A percentile compares a stretch with the other conserved stretches of the same genome.
Evolutionary conservation across 306 rosid species (phyloP).

Genomic region (Abrus pulchellus): DNA sequence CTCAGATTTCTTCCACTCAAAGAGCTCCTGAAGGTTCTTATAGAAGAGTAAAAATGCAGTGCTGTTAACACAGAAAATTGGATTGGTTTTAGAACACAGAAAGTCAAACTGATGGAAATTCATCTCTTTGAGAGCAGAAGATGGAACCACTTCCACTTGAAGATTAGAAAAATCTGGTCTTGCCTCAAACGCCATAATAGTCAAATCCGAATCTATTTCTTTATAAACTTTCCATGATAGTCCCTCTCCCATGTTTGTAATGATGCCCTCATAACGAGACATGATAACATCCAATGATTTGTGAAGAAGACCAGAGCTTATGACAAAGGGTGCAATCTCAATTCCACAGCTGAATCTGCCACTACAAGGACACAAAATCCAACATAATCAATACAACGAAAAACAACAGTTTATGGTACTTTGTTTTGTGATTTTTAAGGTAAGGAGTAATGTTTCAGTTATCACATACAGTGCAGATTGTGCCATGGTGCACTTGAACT

Average conservation of each 20-base stretch:
- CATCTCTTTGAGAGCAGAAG: constrained; percentile 35
- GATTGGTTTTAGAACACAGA: constrained; percentile 35
- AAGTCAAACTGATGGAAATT: constrained; percentile 56
- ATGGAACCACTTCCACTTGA: constrained; percentile 38
- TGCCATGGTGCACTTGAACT: not conserved
- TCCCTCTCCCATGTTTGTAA: not conserved
- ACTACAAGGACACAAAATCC: not conserved
- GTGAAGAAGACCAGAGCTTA: constrained; percentile 46
- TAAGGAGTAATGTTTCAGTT: too few species aligned
- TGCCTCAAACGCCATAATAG: constrained; percentile 56
- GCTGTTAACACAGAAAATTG: constrained; percentile 48
- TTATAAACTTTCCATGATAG: constrained; percentile 9
- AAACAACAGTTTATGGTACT: not conserved
- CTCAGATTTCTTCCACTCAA: constrained; percentile 25
- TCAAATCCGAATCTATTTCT: not conserved
- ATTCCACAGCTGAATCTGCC: too few species aligned
- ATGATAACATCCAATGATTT: constrained; percentile 48
- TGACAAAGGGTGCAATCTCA: constrained; percentile 39
- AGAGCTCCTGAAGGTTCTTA: not conserved
- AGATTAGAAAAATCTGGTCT: not conserved
- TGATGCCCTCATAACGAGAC: not conserved
- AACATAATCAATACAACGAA: not conserved
- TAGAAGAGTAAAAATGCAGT: constrained; percentile 37
- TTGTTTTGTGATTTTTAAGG: not conserved
- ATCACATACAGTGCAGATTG: not conserved